Conservation (phyloP, 2,329 filamentous ascomycete genomes). For the Botrytis cinerea region DNA sequence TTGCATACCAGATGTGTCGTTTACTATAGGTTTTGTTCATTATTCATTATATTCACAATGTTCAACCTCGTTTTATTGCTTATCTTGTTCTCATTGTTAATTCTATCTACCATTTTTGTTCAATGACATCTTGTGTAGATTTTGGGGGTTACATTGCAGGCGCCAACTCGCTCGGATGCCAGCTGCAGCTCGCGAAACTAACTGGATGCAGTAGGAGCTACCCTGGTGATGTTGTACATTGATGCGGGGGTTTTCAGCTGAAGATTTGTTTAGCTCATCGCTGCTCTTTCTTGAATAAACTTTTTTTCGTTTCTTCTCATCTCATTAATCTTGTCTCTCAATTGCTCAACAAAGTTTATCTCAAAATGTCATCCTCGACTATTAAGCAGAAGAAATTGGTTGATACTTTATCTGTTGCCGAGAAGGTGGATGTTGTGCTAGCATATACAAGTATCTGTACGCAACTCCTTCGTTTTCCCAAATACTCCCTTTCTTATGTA, state of each 20-base stretch:
- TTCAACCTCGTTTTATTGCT: neutral
- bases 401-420: constrained; percentile 27
- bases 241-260: neutral
- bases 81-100: neutral
- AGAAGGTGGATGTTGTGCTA: constrained; percentile 35
- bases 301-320: neutral
- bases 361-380: constrained; percentile 31
- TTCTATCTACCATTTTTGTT: neutral
- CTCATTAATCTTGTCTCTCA: neutral
- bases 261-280: neutral
- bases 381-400: constrained; percentile 29
- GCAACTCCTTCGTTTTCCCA: constrained; percentile 3
- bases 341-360: neutral
- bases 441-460: constrained; percentile 29
- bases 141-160: neutral
- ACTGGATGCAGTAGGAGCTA: neutral
- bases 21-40: neutral
- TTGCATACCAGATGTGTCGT: neutral
- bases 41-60: neutral
- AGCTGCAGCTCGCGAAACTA: neutral
- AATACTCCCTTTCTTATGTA: neutral
- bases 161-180: neutral
- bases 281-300: neutral
- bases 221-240: neutral
- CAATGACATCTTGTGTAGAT: neutral